Conservation (phyloP, 1,284 basidiomycete species). For the Trichosporon faecale region DNA sequence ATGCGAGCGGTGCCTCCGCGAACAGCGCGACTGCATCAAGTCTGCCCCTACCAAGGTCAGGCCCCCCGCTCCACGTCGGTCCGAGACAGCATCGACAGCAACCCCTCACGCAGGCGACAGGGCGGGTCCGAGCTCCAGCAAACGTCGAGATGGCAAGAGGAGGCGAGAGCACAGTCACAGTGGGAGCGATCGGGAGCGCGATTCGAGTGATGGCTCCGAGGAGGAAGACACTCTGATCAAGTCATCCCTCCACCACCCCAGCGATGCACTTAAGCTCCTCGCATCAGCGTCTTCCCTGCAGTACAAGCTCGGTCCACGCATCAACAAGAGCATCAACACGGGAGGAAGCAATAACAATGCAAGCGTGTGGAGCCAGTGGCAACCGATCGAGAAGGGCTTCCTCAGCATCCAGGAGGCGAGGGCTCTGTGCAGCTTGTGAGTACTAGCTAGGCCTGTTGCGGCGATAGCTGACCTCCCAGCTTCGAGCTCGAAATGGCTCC, state of each 20-base stretch:
- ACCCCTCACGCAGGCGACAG: not conserved
- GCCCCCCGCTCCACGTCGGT: not conserved
- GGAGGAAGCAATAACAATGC: constrained; percentile 12
- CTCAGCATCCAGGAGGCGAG: constrained; percentile 17
- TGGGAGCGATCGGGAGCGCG: not conserved
- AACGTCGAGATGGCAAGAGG: not conserved
- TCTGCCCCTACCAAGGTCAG: constrained; percentile 13
- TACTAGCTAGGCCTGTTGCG: not conserved
- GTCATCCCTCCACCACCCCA: constrained; percentile 20
- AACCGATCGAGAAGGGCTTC: constrained; percentile 16
- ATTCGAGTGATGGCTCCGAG: not conserved
- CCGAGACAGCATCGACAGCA: not conserved
- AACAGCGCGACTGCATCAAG: constrained; percentile 20
- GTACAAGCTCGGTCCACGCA: constrained; percentile 9
- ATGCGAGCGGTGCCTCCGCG: constrained; percentile 21
- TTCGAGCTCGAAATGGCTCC: constrained; percentile 23
- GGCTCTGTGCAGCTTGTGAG: constrained; percentile 17
- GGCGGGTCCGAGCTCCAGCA: not conserved
- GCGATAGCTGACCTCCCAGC: constrained; percentile 8
- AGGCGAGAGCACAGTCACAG: constrained; percentile 5
- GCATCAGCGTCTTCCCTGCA: constrained; percentile 18
- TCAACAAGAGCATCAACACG: not conserved
- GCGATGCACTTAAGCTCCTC: constrained; percentile 20
- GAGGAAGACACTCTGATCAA: constrained; percentile 15
- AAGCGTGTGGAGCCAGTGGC: constrained; percentile 14